phyloP scores from a whole-genome alignment of 78 protist genomes.

The Emiliania huxleyi region DNA sequence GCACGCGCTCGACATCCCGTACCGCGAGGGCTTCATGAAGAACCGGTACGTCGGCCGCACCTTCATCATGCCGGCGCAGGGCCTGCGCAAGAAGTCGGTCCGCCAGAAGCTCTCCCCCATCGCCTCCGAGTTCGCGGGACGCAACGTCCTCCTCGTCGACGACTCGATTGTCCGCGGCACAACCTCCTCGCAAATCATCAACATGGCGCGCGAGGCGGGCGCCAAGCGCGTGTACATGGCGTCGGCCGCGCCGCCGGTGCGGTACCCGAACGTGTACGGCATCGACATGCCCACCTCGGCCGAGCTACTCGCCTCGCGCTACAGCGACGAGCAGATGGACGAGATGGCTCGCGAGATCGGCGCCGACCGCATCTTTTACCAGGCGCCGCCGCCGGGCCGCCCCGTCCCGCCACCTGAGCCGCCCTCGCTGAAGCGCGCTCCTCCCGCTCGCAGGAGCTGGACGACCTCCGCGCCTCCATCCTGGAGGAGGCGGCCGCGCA shows the following conservation, averaged over 20 bases:
- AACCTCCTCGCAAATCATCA: constrained; percentile 43
- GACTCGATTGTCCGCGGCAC: constrained; percentile 67
- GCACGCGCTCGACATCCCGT: neutral
- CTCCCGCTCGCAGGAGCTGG: neutral
- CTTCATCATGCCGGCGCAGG: constrained; percentile 62
- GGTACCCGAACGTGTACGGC: constrained; percentile 39
- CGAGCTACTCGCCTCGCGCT: constrained; percentile 50
- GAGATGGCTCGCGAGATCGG: neutral
- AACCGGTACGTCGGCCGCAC: constrained; percentile 61
- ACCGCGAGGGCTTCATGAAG: constrained; percentile 65
- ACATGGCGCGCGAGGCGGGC: constrained; percentile 66
- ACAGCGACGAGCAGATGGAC: neutral
- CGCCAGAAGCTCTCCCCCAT: constrained; percentile 50
- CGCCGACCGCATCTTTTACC: constrained; percentile 42
- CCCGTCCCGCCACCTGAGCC: neutral
- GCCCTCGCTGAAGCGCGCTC: neutral
- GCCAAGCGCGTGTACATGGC: constrained; percentile 58
- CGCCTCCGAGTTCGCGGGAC: constrained; percentile 30
- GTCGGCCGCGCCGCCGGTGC: constrained; percentile 23
- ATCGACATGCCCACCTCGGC: constrained; percentile 58
- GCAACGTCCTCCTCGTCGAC: constrained; percentile 8
- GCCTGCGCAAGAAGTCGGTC: constrained; percentile 38
- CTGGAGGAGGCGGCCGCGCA: neutral
- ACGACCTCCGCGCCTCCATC: neutral
- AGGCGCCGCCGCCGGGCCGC: neutral